phyloP scores from a whole-genome alignment of 2,329 filamentous ascomycete species.

The Stemphylium vesicarium region DNA sequence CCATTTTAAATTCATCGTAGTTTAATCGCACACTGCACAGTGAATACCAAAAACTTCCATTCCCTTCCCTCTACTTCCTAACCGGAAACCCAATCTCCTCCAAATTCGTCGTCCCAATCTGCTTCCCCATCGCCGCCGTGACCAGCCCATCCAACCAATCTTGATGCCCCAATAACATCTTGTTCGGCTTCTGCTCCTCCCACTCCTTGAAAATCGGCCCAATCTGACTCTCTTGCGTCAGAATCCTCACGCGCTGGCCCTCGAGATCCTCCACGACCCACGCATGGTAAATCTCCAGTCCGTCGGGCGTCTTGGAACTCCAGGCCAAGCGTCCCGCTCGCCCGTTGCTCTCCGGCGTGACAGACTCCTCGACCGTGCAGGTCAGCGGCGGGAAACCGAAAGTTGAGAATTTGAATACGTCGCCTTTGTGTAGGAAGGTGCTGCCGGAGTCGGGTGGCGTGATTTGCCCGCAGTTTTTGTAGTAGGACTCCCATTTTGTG shows the following conservation, averaged over 20 bases:
- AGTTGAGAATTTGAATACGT: slow-evolving; percentile 44
- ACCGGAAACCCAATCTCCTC: slow-evolving; percentile 21
- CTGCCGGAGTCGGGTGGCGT: slow-evolving; percentile 31
- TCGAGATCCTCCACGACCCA: slow-evolving; percentile 46
- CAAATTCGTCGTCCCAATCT: slow-evolving; percentile 28
- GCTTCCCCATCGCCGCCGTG: slow-evolving; percentile 27
- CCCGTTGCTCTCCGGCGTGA: slow-evolving; percentile 28
- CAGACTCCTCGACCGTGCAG: slow-evolving; percentile 28
- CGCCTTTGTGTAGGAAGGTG: slow-evolving; percentile 30
- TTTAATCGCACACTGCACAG: no score
- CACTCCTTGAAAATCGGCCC: slow-evolving; percentile 36
- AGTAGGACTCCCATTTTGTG: slow-evolving; percentile 44
- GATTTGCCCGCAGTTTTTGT: slow-evolving; percentile 41
- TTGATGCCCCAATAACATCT: slow-evolving; percentile 47
- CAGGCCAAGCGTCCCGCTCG: slow-evolving; percentile 26
- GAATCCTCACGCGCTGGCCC: slow-evolving; percentile 38
- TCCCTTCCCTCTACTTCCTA: not conserved
- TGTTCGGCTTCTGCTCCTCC: slow-evolving; percentile 39
- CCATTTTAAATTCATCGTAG: no score
- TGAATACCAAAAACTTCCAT: no score
- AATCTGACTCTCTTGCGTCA: slow-evolving; percentile 48
- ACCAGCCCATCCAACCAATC: slow-evolving; percentile 48
- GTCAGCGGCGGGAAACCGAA: slow-evolving; percentile 45
- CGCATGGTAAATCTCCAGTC: slow-evolving; percentile 45
- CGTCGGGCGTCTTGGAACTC: slow-evolving; percentile 28